Evolutionary conservation across 495 filamentous ascomycete species (phyloP).

Genomic region (Xylaria curta): DNA sequence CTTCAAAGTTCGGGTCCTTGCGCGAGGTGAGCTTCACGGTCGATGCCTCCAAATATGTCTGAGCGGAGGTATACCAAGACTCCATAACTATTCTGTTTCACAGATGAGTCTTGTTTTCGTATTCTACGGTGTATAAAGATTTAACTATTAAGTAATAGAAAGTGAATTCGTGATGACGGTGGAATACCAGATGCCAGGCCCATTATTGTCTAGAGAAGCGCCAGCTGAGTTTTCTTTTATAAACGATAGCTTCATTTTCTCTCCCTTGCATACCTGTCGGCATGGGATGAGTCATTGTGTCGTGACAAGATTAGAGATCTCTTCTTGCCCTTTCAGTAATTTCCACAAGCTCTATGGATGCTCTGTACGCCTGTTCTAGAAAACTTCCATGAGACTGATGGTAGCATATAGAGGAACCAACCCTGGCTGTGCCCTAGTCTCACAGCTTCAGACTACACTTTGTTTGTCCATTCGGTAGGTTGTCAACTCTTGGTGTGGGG

Average conservation of each 20-base stretch:
- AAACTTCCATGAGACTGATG: not conserved
- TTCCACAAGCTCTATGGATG: not conserved
- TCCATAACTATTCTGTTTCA: not conserved
- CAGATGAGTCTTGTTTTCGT: not conserved
- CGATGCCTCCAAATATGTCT: not conserved
- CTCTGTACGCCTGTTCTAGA: not conserved
- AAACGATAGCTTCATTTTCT: not conserved
- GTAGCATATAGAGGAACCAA: not conserved
- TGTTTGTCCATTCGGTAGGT: slow-evolving; percentile 5
- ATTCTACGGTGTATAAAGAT: not conserved
- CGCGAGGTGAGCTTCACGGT: slow-evolving; percentile 1
- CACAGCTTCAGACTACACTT: not conserved
- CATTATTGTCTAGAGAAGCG: not conserved
- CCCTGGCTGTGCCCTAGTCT: not conserved
- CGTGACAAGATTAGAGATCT: not conserved
- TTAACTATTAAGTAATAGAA: not conserved
- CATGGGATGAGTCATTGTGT: not conserved
- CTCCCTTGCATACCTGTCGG: slow-evolving; percentile 4
- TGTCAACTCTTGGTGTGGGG: not conserved
- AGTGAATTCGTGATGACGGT: not conserved
- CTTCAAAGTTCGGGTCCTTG: slow-evolving; percentile 12
- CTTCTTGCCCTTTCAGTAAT: not conserved
- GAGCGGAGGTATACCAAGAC: not conserved
- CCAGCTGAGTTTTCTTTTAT: not conserved
- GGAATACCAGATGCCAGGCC: not conserved